phyloP scores from a whole-genome alignment of 2,329 filamentous ascomycete species.

The Trichoderma sp. region DNA sequence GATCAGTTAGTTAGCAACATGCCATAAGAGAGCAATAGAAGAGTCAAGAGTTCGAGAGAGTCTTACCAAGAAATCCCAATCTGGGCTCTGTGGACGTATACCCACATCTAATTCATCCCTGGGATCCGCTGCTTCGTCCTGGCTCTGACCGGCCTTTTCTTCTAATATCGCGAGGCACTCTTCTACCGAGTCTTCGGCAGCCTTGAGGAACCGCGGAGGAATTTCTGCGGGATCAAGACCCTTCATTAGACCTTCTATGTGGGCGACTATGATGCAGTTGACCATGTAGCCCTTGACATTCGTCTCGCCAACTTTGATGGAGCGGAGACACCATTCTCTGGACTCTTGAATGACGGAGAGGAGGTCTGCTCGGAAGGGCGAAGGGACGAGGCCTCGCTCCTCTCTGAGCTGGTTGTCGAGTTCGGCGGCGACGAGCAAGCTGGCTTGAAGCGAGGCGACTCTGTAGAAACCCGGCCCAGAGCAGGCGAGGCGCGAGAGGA shows the following conservation, averaged over 20 bases:
- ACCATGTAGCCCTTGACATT: slow-evolving; percentile 57
- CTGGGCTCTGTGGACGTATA: slow-evolving; percentile 19
- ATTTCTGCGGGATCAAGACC: slow-evolving; percentile 40
- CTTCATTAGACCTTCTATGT: slow-evolving; percentile 45
- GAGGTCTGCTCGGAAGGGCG: slow-evolving; percentile 43
- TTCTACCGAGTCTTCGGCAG: slow-evolving; percentile 40
- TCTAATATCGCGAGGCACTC: slow-evolving; percentile 39
- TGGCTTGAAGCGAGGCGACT: slow-evolving; percentile 36
- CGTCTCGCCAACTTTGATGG: slow-evolving; percentile 52
- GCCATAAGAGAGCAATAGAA: no score
- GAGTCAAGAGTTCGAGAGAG: no score
- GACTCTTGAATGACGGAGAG: slow-evolving; percentile 44
- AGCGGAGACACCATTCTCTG: slow-evolving; percentile 41
- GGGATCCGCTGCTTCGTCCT: slow-evolving; percentile 2
- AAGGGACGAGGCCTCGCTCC: slow-evolving; percentile 40
- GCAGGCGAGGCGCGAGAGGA: slow-evolving; percentile 41
- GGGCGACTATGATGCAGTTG: slow-evolving; percentile 30
- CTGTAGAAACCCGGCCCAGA: slow-evolving; percentile 47
- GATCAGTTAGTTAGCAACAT: neutral
- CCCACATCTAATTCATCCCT: neutral
- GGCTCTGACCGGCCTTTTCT: slow-evolving; percentile 27
- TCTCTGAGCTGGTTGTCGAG: slow-evolving; percentile 44
- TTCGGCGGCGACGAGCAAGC: slow-evolving; percentile 43
- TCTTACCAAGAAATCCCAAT: slow-evolving; percentile 33
- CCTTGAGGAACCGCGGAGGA: slow-evolving; percentile 36